phyloP scores from a whole-genome alignment of 345 rosid genomes.

The Populus euphratica region DNA sequence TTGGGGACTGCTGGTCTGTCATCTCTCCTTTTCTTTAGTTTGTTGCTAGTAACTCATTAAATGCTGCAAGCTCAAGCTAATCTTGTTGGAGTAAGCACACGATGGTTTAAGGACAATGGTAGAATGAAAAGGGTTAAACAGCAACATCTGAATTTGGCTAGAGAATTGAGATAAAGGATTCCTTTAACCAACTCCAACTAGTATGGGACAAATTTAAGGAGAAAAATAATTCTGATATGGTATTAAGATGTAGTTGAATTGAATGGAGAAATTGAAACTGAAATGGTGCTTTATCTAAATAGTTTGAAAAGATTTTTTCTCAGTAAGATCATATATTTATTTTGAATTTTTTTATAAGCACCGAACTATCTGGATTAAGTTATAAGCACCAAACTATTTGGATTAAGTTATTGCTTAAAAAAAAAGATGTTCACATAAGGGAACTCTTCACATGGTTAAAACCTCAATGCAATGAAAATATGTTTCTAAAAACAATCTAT shows the following conservation, averaged over 20 bases:
- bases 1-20: conserved; percentile 92
- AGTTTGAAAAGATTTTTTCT: background rate
- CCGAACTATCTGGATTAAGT: background rate
- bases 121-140: background rate
- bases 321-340: background rate
- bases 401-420: background rate
- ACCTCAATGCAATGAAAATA: background rate
- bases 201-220: background rate
- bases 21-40: conserved; percentile 11
- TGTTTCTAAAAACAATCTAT: background rate
- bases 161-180: background rate
- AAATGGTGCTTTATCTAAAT: background rate
- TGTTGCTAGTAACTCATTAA: background rate
- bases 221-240: background rate
- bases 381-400: too few relatives aligned
- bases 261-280: background rate
- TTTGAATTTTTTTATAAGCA: background rate
- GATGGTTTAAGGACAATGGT: background rate
- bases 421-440: background rate
- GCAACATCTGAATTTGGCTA: background rate
- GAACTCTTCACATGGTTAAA: background rate
- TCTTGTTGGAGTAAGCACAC: background rate
- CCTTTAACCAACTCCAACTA: background rate
- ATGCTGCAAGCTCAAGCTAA: background rate
- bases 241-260: background rate